Evolutionary conservation across 2,329 filamentous ascomycete genomes (phyloP).

Genomic region (Eurotiales sp.): DNA sequence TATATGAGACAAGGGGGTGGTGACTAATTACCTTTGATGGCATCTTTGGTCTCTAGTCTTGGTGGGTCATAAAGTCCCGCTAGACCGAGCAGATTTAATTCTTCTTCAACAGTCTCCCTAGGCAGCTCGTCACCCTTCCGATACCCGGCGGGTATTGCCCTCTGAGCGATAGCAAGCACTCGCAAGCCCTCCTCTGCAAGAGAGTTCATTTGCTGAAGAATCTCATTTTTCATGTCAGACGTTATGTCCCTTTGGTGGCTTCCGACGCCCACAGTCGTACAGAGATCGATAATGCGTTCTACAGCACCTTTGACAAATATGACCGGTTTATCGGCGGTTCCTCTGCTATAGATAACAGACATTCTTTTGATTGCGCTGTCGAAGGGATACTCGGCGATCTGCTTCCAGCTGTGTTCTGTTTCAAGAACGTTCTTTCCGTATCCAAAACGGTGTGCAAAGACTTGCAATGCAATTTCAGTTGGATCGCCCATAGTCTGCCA

Average conservation of each 20-base stretch:
- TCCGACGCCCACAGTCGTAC: slow-evolving; percentile 44
- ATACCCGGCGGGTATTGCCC: slow-evolving; percentile 23
- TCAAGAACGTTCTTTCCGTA: slow-evolving; percentile 45
- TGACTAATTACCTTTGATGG: slow-evolving; percentile 44
- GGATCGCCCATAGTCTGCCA: slow-evolving; percentile 62
- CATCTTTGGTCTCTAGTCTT: slow-evolving; percentile 54
- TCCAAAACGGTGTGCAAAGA: slow-evolving; percentile 60
- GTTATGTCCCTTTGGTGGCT: slow-evolving; percentile 40
- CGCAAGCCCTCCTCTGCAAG: slow-evolving; percentile 58
- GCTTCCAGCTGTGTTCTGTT: slow-evolving; percentile 43
- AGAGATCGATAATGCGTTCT: slow-evolving; percentile 57
- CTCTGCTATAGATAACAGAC: slow-evolving; percentile 56
- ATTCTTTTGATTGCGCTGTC: slow-evolving; percentile 64
- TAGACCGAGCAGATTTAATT: slow-evolving; percentile 56
- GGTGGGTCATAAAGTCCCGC: slow-evolving; percentile 61
- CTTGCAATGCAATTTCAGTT: slow-evolving; percentile 65
- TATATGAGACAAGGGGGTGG: neutral
- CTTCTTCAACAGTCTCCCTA: slow-evolving; percentile 50
- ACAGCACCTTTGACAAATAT: slow-evolving; percentile 62
- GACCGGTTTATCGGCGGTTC: slow-evolving; percentile 27
- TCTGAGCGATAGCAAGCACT: slow-evolving; percentile 55
- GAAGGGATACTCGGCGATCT: slow-evolving; percentile 61
- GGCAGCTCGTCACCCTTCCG: slow-evolving; percentile 30
- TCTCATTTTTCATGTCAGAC: slow-evolving; percentile 38
- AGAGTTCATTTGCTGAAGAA: slow-evolving; percentile 54